A percentile compares a stretch with the other conserved stretches of the same genome.
phyloP scores from a whole-genome alignment of 2,329 filamentous ascomycete species.

The Claviceps digitariae region DNA sequence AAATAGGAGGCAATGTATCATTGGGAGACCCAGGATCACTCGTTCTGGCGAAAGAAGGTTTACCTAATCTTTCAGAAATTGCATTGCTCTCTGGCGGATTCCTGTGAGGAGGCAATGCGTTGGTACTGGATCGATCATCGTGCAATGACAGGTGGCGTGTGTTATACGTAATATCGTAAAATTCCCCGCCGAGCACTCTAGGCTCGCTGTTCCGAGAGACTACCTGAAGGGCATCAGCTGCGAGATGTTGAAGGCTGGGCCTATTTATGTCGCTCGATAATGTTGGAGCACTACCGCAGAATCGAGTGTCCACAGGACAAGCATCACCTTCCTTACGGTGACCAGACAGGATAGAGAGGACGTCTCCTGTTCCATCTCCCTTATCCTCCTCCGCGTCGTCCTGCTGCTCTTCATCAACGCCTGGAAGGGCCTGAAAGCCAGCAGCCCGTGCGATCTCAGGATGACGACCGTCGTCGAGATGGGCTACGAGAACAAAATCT shows the following conservation, averaged over 20 bases:
- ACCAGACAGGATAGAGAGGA: not conserved
- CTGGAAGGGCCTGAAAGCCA: slow-evolving; percentile 37
- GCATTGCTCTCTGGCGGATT: slow-evolving; percentile 1
- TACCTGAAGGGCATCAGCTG: slow-evolving; percentile 19
- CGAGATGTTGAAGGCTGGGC: slow-evolving; percentile 18
- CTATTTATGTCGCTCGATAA: slow-evolving; percentile 2
- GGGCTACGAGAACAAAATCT: slow-evolving; percentile 53
- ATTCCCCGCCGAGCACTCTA: slow-evolving; percentile 8
- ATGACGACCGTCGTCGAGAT: slow-evolving; percentile 48
- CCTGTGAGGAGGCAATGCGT: slow-evolving; percentile 4
- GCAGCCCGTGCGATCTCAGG: slow-evolving; percentile 51
- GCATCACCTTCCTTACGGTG: not conserved
- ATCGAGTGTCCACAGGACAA: not conserved
- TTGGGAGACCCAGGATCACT: slow-evolving; percentile 11
- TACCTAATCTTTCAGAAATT: slow-evolving; percentile 9
- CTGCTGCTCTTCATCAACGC: slow-evolving; percentile 28
- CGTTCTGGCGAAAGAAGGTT: slow-evolving; percentile 10
- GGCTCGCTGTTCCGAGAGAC: slow-evolving; percentile 9
- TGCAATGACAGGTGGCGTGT: slow-evolving; percentile 20
- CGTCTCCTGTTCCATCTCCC: slow-evolving; percentile 16
- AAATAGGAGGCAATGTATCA: slow-evolving; percentile 23
- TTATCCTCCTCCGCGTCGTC: slow-evolving; percentile 18
- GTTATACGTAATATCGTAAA: slow-evolving; percentile 16
- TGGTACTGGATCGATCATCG: slow-evolving; percentile 15
- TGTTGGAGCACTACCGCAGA: not conserved